Percentiles rank a stretch among this genome's conserved stretches.
phyloP scores from a whole-genome alignment of 495 filamentous ascomycete genomes.

The Aspergillus coremiiformis region DNA sequence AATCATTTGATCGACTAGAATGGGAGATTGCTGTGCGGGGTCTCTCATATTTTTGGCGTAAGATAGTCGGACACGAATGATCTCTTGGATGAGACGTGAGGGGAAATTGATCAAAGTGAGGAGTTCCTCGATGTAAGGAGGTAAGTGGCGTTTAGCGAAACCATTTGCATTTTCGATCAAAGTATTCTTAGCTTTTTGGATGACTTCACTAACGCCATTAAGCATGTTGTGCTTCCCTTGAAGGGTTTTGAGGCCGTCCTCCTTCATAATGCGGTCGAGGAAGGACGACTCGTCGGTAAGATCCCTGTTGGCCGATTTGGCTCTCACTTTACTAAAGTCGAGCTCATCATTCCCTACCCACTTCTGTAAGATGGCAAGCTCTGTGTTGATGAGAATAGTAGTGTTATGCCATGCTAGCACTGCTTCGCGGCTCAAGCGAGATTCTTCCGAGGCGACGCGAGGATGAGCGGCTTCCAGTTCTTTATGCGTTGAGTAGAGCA shows the following conservation, averaged over 20 bases:
- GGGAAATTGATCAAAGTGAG: constrained; percentile 95
- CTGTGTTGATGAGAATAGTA: constrained; percentile 93
- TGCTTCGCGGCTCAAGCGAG: constrained; percentile 71
- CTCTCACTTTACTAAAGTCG: constrained; percentile 66
- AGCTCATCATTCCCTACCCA: constrained; percentile 97
- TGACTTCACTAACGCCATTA: constrained; percentile 70
- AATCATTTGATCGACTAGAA: constrained; percentile 96
- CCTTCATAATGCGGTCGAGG: constrained; percentile 94
- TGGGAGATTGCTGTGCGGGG: constrained; percentile 69
- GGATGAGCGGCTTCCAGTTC: constrained; percentile 67
- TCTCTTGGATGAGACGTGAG: constrained; percentile 89
- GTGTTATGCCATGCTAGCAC: constrained; percentile 96
- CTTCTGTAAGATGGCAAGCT: constrained; percentile 78
- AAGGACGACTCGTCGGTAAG: constrained; percentile 86
- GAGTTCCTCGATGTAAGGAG: constrained; percentile 94
- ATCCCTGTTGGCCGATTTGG: constrained; percentile 45
- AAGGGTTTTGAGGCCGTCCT: constrained; percentile 86
- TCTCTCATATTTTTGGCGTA: constrained; percentile 95
- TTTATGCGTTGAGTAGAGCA: constrained; percentile 70
- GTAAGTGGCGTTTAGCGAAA: constrained; percentile 85
- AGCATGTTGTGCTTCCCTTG: constrained; percentile 81
- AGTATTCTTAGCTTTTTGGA: constrained; percentile 86
- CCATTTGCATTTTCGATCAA: constrained; percentile 78
- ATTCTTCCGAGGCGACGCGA: constrained; percentile 63
- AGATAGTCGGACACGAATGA: constrained; percentile 85